Conservation (phyloP, 805 yeast species). For the Metschnikowia cerradonensis region DNA sequence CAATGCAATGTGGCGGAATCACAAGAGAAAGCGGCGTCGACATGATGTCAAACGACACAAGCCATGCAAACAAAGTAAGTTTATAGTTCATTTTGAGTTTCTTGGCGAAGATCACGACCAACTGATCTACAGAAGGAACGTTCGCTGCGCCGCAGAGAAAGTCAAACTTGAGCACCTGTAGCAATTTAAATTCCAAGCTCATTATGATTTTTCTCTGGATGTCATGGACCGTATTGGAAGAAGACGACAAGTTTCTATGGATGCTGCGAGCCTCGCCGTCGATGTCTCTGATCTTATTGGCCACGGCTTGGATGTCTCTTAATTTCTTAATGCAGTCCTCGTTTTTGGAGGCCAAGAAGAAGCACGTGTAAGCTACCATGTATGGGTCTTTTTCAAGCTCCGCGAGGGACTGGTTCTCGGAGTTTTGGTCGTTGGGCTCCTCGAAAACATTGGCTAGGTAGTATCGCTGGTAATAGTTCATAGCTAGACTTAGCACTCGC, state of each 20-base stretch:
- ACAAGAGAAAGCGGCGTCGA: conserved; percentile 65
- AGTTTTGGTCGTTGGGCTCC: conserved; percentile 22
- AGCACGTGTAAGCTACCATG: conserved; percentile 64
- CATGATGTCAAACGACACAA: conserved; percentile 68
- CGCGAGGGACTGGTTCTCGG: conserved; percentile 15
- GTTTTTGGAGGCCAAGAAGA: conserved; percentile 69
- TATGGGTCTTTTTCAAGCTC: conserved; percentile 42
- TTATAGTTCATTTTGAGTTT: conserved; percentile 43
- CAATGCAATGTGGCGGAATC: conserved; percentile 72
- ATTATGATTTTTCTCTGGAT: conserved; percentile 54
- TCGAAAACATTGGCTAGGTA: conserved; percentile 62
- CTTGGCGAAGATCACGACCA: conserved; percentile 59
- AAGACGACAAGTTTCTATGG: conserved; percentile 10
- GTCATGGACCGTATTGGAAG: conserved; percentile 35
- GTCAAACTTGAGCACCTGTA: conserved; percentile 78
- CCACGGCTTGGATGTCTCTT: conserved; percentile 54
- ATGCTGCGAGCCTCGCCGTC: conserved; percentile 32
- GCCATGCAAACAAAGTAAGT: conserved; percentile 60
- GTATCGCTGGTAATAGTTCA: conserved; percentile 69
- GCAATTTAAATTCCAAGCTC: conserved; percentile 61
- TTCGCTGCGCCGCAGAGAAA: conserved; percentile 56
- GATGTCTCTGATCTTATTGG: conserved; percentile 37
- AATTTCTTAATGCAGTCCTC: conserved; percentile 82
- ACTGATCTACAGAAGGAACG: conserved; percentile 51
- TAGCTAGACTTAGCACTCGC: conserved; percentile 63